Percentiles rank a stretch among this genome's conserved stretches.
phyloP scores from a whole-genome alignment of 2,329 filamentous ascomycete genomes.

The Hypoxylon sp. region DNA sequence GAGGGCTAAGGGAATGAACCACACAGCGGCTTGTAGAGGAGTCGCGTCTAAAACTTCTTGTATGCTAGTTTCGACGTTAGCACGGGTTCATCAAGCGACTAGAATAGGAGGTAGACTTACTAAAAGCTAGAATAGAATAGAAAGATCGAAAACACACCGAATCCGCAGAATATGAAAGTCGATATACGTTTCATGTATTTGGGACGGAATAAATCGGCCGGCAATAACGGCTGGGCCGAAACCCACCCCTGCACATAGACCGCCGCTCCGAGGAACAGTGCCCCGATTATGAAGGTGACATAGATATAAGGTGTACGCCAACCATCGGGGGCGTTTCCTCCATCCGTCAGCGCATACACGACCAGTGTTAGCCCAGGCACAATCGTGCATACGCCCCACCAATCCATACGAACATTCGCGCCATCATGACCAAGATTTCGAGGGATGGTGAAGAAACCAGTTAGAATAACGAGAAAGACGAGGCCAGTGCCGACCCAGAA shows the following conservation, averaged over 20 bases:
- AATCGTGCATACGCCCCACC: constrained; percentile 72
- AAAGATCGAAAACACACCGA: constrained; percentile 78
- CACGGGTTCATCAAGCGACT: not conserved
- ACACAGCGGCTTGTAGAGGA: constrained; percentile 76
- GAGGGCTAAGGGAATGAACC: constrained; percentile 77
- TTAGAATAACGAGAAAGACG: constrained; percentile 46
- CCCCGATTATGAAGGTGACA: constrained; percentile 74
- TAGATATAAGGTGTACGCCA: constrained; percentile 84
- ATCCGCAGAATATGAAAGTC: constrained; percentile 74
- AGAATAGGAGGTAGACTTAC: constrained; percentile 44
- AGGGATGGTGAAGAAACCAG: constrained; percentile 52
- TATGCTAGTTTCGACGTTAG: constrained; percentile 62
- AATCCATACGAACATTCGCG: constrained; percentile 75
- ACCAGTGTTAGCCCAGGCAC: constrained; percentile 77
- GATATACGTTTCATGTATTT: constrained; percentile 77
- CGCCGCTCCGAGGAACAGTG: constrained; percentile 70
- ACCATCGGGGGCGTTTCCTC: constrained; percentile 75
- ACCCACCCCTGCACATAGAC: constrained; percentile 82
- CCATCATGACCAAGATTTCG: constrained; percentile 49
- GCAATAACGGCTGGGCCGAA: constrained; percentile 76
- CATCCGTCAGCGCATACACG: constrained; percentile 82
- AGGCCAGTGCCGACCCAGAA: constrained; percentile 74
- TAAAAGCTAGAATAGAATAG: constrained; percentile 75
- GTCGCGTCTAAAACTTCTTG: constrained; percentile 71
- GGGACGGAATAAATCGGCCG: constrained; percentile 77